Evolutionary conservation across 768 basidiomycete genomes (phyloP).

Genomic region (Lyophyllum semitale): DNA sequence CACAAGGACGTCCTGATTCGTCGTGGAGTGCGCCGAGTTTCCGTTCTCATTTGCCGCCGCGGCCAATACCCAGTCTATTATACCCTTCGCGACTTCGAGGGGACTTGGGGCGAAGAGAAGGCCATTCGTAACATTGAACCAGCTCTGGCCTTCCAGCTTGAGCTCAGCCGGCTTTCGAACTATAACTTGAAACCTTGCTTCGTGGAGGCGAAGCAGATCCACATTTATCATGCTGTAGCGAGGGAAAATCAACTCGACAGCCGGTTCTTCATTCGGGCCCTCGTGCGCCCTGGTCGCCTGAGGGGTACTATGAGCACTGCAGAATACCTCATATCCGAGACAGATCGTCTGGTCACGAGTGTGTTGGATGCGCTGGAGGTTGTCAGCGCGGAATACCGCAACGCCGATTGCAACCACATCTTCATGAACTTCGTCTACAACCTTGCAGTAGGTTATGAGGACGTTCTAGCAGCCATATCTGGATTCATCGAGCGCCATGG

Average conservation of each 20-base stretch:
- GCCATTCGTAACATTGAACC: slow-evolving; percentile 98
- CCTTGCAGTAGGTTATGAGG: slow-evolving; percentile 92
- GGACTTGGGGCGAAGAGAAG: slow-evolving; percentile 88
- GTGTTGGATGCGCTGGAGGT: slow-evolving; percentile 95
- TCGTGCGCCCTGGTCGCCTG: slow-evolving; percentile 94
- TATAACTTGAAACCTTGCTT: slow-evolving; percentile 97
- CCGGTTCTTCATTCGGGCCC: slow-evolving; percentile 96
- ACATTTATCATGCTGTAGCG: slow-evolving; percentile 95
- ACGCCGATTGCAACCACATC: slow-evolving; percentile 97
- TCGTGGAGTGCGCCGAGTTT: slow-evolving; percentile 89
- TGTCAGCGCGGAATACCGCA: slow-evolving; percentile 85
- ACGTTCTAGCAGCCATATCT: slow-evolving; percentile 95
- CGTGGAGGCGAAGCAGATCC: slow-evolving; percentile 96
- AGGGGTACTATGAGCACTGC: slow-evolving; percentile 90
- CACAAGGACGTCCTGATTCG: slow-evolving; percentile 58
- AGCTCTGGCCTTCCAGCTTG: slow-evolving; percentile 95
- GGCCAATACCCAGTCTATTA: slow-evolving; percentile 94
- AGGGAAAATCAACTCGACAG: slow-evolving; percentile 97
- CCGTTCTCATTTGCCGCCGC: slow-evolving; percentile 88
- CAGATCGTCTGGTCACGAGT: slow-evolving; percentile 92
- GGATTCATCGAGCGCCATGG: slow-evolving; percentile 99
- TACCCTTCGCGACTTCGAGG: slow-evolving; percentile 78
- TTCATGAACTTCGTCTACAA: slow-evolving; percentile 99
- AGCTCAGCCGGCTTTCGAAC: slow-evolving; percentile 93
- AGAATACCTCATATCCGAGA: slow-evolving; percentile 98